Evolutionary conservation across 768 basidiomycete species (phyloP).

Genomic region (Pleurotus cornucopiae): DNA sequence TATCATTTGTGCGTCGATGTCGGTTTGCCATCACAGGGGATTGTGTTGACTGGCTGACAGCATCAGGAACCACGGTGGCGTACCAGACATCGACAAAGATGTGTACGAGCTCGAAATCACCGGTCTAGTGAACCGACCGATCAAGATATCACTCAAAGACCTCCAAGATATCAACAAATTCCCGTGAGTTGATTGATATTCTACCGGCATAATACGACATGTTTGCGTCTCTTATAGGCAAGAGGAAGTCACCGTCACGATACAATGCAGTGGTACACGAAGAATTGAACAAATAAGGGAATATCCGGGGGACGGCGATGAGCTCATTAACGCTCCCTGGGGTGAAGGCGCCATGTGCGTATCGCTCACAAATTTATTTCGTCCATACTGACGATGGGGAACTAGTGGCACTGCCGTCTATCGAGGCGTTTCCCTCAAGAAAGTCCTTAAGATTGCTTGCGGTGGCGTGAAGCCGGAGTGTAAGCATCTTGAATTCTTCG

Average conservation of each 20-base stretch:
- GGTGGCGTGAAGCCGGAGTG: slow-evolving; percentile 45
- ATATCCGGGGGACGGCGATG: slow-evolving; percentile 53
- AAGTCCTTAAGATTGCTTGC: slow-evolving; percentile 47
- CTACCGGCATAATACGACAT: neutral
- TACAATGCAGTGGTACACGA: slow-evolving; percentile 52
- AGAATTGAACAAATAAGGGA: slow-evolving; percentile 47
- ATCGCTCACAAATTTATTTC: neutral
- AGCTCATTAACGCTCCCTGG: slow-evolving; percentile 49
- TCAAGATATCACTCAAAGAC: slow-evolving; percentile 41
- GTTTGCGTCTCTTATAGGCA: slow-evolving; percentile 25
- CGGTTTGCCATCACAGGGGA: neutral
- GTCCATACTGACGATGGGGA: neutral
- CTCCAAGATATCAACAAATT: slow-evolving; percentile 42
- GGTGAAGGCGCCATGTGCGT: slow-evolving; percentile 38
- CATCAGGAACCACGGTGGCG: slow-evolving; percentile 50
- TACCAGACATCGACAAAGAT: slow-evolving; percentile 45
- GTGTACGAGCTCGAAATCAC: slow-evolving; percentile 45
- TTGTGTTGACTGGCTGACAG: slow-evolving; percentile 17
- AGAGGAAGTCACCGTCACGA: slow-evolving; percentile 44
- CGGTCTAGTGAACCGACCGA: slow-evolving; percentile 42
- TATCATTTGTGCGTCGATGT: slow-evolving; percentile 39
- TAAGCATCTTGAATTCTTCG: slow-evolving; percentile 51
- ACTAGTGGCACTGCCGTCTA: slow-evolving; percentile 47
- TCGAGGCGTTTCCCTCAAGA: slow-evolving; percentile 49
- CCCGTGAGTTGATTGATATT: slow-evolving; percentile 25